Evolutionary conservation across 208 protist species (phyloP).

Genomic region (Leishmania gerbilli): DNA sequence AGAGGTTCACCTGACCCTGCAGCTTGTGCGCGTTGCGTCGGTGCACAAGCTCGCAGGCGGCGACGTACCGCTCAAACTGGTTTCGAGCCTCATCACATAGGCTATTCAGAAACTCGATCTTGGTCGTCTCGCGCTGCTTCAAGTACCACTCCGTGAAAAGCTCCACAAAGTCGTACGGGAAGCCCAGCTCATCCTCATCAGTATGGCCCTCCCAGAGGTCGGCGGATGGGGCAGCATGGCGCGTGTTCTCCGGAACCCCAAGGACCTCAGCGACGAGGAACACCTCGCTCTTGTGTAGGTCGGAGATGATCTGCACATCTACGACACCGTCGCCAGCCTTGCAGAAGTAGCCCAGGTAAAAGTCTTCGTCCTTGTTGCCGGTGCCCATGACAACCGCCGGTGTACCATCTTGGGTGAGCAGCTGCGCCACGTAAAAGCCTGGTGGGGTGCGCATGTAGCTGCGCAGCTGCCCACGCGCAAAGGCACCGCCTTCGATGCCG

Average conservation of each 20-base stretch:
- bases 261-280: slow-evolving; percentile 81
- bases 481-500: slow-evolving; percentile 78
- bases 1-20: slow-evolving; percentile 72
- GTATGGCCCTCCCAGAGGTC: slow-evolving; percentile 97
- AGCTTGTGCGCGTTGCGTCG: slow-evolving; percentile 93
- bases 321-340: slow-evolving; percentile 97
- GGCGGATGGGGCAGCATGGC: slow-evolving; percentile 90
- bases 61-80: slow-evolving; percentile 79
- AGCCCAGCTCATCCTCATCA: slow-evolving; percentile 96
- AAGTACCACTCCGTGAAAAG: slow-evolving; percentile 92
- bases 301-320: slow-evolving; percentile 95
- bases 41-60: slow-evolving; percentile 82
- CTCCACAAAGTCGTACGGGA: slow-evolving; percentile 97
- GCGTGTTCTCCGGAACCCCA: slow-evolving; percentile 80
- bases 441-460: slow-evolving; percentile 96
- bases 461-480: slow-evolving; percentile 93
- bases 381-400: slow-evolving; percentile 96
- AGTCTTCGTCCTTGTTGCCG: slow-evolving; percentile 97
- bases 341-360: slow-evolving; percentile 96
- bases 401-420: slow-evolving; percentile 79
- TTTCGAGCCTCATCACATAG: slow-evolving; percentile 52
- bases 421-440: slow-evolving; percentile 94
- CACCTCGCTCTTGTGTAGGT: slow-evolving; percentile 97
- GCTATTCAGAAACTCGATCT: slow-evolving; percentile 46
- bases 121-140: slow-evolving; percentile 46